These are phyloP conservation scores for Colletotrichum tamarilloi DNA, from an alignment of 2,329 filamentous ascomycete genomes.

Conservation along the genomic window DNA sequence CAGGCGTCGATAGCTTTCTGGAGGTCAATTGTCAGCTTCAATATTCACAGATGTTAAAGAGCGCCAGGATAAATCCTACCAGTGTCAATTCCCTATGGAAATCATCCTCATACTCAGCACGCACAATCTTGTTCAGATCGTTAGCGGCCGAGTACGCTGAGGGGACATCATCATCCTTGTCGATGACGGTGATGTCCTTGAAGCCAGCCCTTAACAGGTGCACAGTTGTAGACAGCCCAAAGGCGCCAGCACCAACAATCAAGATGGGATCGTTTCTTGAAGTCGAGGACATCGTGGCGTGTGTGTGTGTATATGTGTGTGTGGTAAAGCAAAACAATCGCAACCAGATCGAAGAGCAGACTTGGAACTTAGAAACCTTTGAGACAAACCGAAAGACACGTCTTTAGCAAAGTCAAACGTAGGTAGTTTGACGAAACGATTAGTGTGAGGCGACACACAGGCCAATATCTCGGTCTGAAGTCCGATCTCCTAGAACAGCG, in stretches of 20 bases:
- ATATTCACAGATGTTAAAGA: background rate
- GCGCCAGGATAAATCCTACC: slow-evolving; percentile 44
- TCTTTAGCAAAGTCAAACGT: too few species aligned
- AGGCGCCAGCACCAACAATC: slow-evolving; percentile 59
- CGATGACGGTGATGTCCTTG: slow-evolving; percentile 58
- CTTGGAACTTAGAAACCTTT: too few species aligned
- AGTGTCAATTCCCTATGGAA: slow-evolving; percentile 67
- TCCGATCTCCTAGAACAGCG: too few species aligned
- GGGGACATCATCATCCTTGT: slow-evolving; percentile 51
- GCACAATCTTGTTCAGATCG: slow-evolving; percentile 71
- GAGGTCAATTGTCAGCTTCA: background rate
- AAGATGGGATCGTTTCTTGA: slow-evolving; percentile 41
- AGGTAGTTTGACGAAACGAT: too few species aligned
- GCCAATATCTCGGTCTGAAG: too few species aligned
- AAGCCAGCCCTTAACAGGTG: slow-evolving; percentile 57
- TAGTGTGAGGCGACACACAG: too few species aligned
- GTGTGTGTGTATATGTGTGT: too few species aligned
- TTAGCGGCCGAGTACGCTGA: slow-evolving; percentile 64
- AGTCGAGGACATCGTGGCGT: too few species aligned
- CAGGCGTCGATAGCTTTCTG: slow-evolving; percentile 63
- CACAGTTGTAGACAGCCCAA: slow-evolving; percentile 61
- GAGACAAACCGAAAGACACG: too few species aligned
- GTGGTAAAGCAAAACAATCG: too few species aligned
- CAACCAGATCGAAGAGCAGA: too few species aligned
- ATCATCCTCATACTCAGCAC: slow-evolving; percentile 67